phyloP scores from a whole-genome alignment of 352 stramenopile species.

The Aphanomyces astaci region DNA sequence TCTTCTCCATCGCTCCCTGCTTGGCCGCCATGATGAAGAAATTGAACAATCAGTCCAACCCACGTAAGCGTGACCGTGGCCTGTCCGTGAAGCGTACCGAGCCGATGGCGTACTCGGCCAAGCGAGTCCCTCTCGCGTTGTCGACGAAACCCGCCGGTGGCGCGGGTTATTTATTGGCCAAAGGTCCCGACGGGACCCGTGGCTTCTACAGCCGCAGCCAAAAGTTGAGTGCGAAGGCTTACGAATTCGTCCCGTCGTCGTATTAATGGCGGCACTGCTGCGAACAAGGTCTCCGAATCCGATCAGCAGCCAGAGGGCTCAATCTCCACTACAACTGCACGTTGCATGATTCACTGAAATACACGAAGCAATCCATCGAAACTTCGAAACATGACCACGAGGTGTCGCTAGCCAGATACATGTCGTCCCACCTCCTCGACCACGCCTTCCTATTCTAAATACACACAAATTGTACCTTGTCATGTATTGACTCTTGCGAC shows the following conservation, averaged over 20 bases:
- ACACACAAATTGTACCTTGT: too few relatives aligned
- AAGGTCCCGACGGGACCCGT: constrained; percentile 20
- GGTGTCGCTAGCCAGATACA: background rate
- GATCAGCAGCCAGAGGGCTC: background rate
- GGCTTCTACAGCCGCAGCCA: constrained; percentile 23
- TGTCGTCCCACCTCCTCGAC: background rate
- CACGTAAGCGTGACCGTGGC: constrained; percentile 12
- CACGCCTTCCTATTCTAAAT: background rate
- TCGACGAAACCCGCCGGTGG: background rate
- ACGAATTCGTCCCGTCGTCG: constrained; percentile 21
- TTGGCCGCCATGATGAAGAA: constrained; percentile 15
- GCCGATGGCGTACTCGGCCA: background rate
- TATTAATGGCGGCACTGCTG: background rate
- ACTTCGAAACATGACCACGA: too few relatives aligned
- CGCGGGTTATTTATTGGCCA: constrained; percentile 20
- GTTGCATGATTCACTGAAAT: background rate
- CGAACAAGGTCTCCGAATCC: background rate
- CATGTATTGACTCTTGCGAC: too few relatives aligned
- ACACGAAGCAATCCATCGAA: background rate
- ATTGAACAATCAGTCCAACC: constrained; percentile 19
- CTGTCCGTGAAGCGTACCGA: constrained; percentile 12
- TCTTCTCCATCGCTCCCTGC: background rate
- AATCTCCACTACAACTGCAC: background rate
- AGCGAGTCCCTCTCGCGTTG: constrained; percentile 4
- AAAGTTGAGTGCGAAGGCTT: constrained; percentile 17